These are phyloP conservation scores for Saccharomyces hybrid DNA, from an alignment of 1,139 yeast species.

Conservation along the genomic window DNA sequence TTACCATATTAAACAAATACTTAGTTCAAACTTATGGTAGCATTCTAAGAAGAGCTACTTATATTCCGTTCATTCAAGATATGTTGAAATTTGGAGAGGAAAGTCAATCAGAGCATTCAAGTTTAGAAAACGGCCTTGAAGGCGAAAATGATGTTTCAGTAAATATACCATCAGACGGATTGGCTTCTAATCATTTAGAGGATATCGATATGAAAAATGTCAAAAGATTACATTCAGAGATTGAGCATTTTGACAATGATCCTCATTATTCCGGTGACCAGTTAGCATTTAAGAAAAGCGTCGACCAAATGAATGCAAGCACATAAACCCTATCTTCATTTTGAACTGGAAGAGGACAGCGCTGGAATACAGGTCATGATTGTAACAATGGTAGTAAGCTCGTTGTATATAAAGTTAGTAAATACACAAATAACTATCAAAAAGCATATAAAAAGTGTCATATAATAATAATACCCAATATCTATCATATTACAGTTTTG, in stretches of 20 bases:
- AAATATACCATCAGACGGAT: background rate
- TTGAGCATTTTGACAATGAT: background rate
- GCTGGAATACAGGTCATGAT: background rate
- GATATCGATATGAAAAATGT: background rate
- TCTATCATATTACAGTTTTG: conserved; percentile 18
- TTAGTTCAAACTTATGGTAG: conserved; percentile 40
- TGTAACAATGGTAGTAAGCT: background rate
- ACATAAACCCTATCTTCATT: background rate
- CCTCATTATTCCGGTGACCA: background rate
- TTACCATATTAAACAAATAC: conserved; percentile 42
- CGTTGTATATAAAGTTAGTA: background rate
- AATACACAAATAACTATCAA: background rate
- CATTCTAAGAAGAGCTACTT: conserved; percentile 35
- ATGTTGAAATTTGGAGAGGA: background rate
- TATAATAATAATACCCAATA: background rate
- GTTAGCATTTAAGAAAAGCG: background rate
- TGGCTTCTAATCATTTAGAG: conserved; percentile 6
- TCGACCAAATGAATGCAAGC: conserved; percentile 1
- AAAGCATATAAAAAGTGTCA: background rate
- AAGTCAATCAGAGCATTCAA: background rate
- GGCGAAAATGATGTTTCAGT: conserved; percentile 17
- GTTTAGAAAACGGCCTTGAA: background rate
- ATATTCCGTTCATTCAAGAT: conserved; percentile 31
- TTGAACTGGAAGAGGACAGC: background rate
- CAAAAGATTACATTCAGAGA: conserved; percentile 3